Percentiles rank a stretch among this genome's conserved stretches.
Conservation (phyloP, 2,329 filamentous ascomycete genomes). For the Cephalotrichum gorgonifer region DNA sequence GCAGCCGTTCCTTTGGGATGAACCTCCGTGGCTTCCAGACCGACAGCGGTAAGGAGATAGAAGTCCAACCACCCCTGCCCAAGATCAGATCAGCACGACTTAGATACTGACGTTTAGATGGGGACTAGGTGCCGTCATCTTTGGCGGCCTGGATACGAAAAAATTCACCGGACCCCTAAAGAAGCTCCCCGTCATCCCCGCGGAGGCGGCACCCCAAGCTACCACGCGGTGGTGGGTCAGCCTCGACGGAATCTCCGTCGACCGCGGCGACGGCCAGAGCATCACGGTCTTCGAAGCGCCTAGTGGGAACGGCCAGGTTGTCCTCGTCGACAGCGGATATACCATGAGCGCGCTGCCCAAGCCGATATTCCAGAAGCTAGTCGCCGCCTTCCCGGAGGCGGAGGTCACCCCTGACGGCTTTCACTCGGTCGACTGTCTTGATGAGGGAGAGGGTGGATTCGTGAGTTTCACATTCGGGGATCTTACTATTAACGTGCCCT, state of each 20-base stretch:
- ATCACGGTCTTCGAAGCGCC: slow-evolving; percentile 20
- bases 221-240: slow-evolving; percentile 32
- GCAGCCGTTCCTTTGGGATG: slow-evolving; percentile 19
- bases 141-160: slow-evolving; percentile 34
- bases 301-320: slow-evolving; percentile 42
- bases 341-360: slow-evolving; percentile 58
- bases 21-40: slow-evolving; percentile 19
- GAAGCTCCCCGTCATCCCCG: slow-evolving; percentile 15
- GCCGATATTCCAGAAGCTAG: slow-evolving; percentile 41
- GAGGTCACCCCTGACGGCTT: slow-evolving; percentile 41
- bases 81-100: slow-evolving; percentile 9
- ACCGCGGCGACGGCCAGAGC: slow-evolving; percentile 43
- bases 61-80: slow-evolving; percentile 24
- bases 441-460: slow-evolving; percentile 36
- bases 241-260: slow-evolving; percentile 60
- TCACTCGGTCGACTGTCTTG: slow-evolving; percentile 51
- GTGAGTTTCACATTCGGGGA: slow-evolving; percentile 33
- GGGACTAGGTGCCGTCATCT: slow-evolving; percentile 20
- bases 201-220: slow-evolving; percentile 24
- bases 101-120: background rate
- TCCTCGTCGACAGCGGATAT: slow-evolving; percentile 62
- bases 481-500: slow-evolving; percentile 39
- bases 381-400: slow-evolving; percentile 44
- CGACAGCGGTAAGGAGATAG: slow-evolving; percentile 11
- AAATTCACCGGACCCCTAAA: slow-evolving; percentile 28